Percentiles rank a stretch among this genome's conserved stretches.
Conservation (phyloP, 805 yeast species). For the Lipomyces oligophaga region DNA sequence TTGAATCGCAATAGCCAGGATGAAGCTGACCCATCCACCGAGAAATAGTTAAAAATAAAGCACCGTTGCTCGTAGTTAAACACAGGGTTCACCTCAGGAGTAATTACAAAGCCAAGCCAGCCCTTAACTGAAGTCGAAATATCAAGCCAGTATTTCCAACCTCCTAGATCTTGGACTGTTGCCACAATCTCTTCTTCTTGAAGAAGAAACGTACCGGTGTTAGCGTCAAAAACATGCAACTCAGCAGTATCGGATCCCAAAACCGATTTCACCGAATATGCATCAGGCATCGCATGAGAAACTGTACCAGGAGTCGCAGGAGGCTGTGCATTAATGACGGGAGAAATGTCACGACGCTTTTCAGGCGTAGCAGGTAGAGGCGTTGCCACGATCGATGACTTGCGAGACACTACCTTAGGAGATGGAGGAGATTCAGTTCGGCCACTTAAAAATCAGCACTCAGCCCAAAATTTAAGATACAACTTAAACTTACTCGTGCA, state of each 20-base stretch:
- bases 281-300: slow-evolving; percentile 2
- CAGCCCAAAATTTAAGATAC: background rate
- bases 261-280: slow-evolving; percentile 4
- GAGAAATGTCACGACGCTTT: background rate
- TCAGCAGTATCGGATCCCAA: slow-evolving; percentile 36
- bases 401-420: slow-evolving; percentile 11
- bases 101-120: slow-evolving; percentile 43
- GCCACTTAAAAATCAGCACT: background rate
- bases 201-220: slow-evolving; percentile 46
- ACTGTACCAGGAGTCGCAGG: slow-evolving; percentile 25
- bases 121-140: slow-evolving; percentile 36
- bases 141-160: slow-evolving; percentile 53
- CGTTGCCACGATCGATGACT: slow-evolving; percentile 5
- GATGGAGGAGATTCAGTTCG: slow-evolving; percentile 22
- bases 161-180: slow-evolving; percentile 45
- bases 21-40: slow-evolving; percentile 41
- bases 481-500: slow-evolving; percentile 17
- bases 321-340: background rate
- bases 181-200: slow-evolving; percentile 41
- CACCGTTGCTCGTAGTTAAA: slow-evolving; percentile 55
- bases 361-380: slow-evolving; percentile 18
- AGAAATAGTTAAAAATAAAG: slow-evolving; percentile 61
- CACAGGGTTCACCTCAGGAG: slow-evolving; percentile 58
- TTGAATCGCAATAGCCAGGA: slow-evolving; percentile 65
- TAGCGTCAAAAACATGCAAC: slow-evolving; percentile 58